A percentile compares a stretch with the other conserved stretches of the same genome.
Conservation (phyloP, 2,329 filamentous ascomycete species). For the Trichoderma breve region DNA sequence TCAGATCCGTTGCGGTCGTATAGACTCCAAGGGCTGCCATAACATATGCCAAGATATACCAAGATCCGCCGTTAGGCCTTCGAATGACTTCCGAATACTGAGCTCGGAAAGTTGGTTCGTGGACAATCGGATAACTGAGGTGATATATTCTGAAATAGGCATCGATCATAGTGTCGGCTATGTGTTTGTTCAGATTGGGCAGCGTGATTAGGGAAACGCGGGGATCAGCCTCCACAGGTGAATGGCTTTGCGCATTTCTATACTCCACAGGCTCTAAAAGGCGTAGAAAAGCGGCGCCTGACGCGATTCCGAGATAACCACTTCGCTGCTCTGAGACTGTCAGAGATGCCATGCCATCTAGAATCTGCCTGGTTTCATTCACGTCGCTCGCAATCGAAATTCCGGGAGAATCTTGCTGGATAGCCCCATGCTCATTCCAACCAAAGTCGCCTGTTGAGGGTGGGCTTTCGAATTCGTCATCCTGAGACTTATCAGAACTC, state of each 20-base stretch:
- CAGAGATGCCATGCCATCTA: slow-evolving; percentile 41
- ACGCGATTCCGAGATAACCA: slow-evolving; percentile 47
- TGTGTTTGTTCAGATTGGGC: slow-evolving; percentile 35
- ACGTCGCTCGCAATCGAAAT: slow-evolving; percentile 16
- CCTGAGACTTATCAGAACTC: neutral
- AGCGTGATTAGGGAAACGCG: slow-evolving; percentile 25
- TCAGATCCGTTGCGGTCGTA: slow-evolving; percentile 27
- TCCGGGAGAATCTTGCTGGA: slow-evolving; percentile 25
- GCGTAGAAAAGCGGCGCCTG: slow-evolving; percentile 44
- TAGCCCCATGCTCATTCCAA: slow-evolving; percentile 36
- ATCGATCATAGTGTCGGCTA: slow-evolving; percentile 37
- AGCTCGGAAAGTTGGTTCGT: slow-evolving; percentile 46
- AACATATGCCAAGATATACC: slow-evolving; percentile 35
- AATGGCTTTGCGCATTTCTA: slow-evolving; percentile 25
- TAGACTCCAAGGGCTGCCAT: slow-evolving; percentile 40
- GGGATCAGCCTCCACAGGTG: slow-evolving; percentile 14
- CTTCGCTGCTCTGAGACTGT: slow-evolving; percentile 37
- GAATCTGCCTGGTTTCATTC: slow-evolving; percentile 30
- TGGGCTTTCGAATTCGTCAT: slow-evolving; percentile 30
- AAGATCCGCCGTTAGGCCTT: slow-evolving; percentile 32
- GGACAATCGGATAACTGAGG: slow-evolving; percentile 45
- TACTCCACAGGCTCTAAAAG: slow-evolving; percentile 33
- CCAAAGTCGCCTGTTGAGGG: slow-evolving; percentile 37
- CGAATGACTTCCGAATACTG: slow-evolving; percentile 35
- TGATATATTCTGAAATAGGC: slow-evolving; percentile 47